These are phyloP conservation scores for Trebouxia gelatinosa DNA, from an alignment of 163 green algal genomes.

Conservation along the genomic window DNA sequence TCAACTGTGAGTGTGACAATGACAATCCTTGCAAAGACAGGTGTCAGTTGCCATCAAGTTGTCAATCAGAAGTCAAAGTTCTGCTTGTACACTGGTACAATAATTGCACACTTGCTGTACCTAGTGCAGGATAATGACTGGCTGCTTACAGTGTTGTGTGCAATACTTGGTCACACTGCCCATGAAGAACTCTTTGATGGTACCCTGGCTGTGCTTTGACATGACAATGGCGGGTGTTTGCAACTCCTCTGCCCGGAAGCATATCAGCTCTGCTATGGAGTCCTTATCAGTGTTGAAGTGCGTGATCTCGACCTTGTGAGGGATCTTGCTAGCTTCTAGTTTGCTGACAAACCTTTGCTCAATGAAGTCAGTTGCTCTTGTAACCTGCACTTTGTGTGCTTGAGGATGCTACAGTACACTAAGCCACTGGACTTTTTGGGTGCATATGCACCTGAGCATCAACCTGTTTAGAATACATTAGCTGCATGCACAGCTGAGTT, in stretches of 20 bases:
- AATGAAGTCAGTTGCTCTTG: constrained; percentile 17
- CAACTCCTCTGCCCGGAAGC: background rate
- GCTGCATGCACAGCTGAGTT: no score
- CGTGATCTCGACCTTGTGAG: constrained; percentile 16
- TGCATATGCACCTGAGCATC: no score
- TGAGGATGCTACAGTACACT: no score
- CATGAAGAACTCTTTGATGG: constrained; percentile 29
- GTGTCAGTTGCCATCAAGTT: constrained; percentile 6
- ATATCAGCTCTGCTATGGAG: constrained; percentile 9
- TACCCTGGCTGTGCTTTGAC: constrained; percentile 12
- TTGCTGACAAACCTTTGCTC: constrained; percentile 17
- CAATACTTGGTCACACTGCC: constrained; percentile 29
- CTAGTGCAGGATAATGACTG: constrained; percentile 17
- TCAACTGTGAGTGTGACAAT: no score
- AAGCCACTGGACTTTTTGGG: no score
- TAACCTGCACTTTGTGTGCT: constrained; percentile 19
- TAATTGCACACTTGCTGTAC: background rate
- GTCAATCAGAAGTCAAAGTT: constrained; percentile 8
- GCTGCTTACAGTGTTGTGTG: constrained; percentile 10
- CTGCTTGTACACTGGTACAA: no score
- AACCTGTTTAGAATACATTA: no score
- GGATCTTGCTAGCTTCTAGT: background rate
- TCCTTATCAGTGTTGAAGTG: constrained; percentile 21
- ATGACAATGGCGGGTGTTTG: constrained; percentile 16
- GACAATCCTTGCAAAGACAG: no score